A percentile compares a stretch with the other conserved stretches of the same genome.
Conservation (phyloP, 306 rosid genomes). For the Datisca glomerata region DNA sequence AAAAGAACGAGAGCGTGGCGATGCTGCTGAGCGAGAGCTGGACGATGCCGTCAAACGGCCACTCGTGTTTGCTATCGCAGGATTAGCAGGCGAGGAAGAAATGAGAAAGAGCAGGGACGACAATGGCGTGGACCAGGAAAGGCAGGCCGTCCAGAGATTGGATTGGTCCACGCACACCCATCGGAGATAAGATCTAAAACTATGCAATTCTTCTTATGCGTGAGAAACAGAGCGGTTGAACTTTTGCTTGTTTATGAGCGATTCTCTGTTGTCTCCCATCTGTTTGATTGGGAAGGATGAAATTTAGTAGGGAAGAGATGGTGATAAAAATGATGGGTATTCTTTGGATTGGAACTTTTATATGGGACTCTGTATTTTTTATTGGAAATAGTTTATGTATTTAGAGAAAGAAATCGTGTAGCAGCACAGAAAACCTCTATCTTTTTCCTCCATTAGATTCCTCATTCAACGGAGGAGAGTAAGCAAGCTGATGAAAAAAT, state of each 20-base stretch:
- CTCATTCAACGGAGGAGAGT: too few species aligned
- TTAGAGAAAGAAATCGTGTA: too few species aligned
- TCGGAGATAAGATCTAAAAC: slow-evolving; percentile 59
- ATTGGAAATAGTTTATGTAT: too few species aligned
- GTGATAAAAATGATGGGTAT: too few species aligned
- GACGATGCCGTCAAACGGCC: slow-evolving; percentile 58
- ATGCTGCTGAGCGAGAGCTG: slow-evolving; percentile 61
- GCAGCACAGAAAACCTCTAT: too few species aligned
- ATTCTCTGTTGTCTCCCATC: slow-evolving; percentile 21
- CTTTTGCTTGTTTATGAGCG: slow-evolving; percentile 17
- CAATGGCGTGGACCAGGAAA: slow-evolving; percentile 52
- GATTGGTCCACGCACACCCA: slow-evolving; percentile 99
- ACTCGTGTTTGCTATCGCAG: slow-evolving; percentile 52
- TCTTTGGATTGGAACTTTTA: too few species aligned
- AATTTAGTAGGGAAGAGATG: too few species aligned
- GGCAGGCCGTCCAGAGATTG: slow-evolving; percentile 26
- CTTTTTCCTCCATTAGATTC: too few species aligned
- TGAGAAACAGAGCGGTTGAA: slow-evolving; percentile 34
- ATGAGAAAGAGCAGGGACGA: slow-evolving; percentile 57
- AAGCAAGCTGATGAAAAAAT: too few species aligned
- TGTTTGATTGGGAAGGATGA: too few species aligned
- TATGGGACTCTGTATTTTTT: too few species aligned
- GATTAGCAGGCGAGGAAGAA: slow-evolving; percentile 43
- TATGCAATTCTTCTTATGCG: slow-evolving; percentile 54
- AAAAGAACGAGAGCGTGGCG: slow-evolving; percentile 54